phyloP scores from a whole-genome alignment of 352 stramenopile species.

The Pelagophyceae sp. region DNA sequence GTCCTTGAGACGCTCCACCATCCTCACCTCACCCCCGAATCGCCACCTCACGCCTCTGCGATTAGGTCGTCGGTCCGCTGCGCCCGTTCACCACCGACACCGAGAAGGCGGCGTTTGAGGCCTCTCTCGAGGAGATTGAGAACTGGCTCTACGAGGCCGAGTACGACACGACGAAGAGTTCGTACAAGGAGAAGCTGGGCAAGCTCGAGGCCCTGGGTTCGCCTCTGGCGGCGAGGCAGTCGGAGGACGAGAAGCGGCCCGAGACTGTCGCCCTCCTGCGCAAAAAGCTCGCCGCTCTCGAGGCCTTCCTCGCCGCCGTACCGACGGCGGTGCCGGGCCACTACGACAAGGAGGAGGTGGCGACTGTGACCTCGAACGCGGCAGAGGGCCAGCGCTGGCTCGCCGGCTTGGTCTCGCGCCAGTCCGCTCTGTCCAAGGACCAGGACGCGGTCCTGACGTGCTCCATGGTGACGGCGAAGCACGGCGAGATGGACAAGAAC shows the following conservation, averaged over 20 bases:
- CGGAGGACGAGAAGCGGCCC: slow-evolving; percentile 75
- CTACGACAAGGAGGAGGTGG: slow-evolving; percentile 86
- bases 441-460: slow-evolving; percentile 78
- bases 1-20: neutral
- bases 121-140: slow-evolving; percentile 77
- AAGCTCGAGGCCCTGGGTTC: slow-evolving; percentile 81
- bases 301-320: slow-evolving; percentile 84
- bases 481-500: slow-evolving; percentile 70
- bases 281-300: slow-evolving; percentile 84
- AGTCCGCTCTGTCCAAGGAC: slow-evolving; percentile 67
- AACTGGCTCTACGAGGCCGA: slow-evolving; percentile 98
- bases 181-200: slow-evolving; percentile 87
- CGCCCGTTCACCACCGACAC: slow-evolving; percentile 64
- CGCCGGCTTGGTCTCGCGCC: slow-evolving; percentile 88
- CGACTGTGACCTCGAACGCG: slow-evolving; percentile 75
- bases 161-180: slow-evolving; percentile 93
- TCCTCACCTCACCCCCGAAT: neutral
- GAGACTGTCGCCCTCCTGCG: slow-evolving; percentile 76
- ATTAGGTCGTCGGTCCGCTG: slow-evolving; percentile 54
- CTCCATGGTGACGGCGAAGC: slow-evolving; percentile 72
- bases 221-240: slow-evolving; percentile 81
- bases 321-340: slow-evolving; percentile 85
- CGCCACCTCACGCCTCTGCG: too few relatives aligned
- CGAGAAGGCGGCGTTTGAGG: slow-evolving; percentile 73
- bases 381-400: slow-evolving; percentile 83